Evolutionary conservation across 768 basidiomycete genomes (phyloP), one percentile per base, ranked within the genome.

Genomic region (Leccinum incarnatum): DNA sequence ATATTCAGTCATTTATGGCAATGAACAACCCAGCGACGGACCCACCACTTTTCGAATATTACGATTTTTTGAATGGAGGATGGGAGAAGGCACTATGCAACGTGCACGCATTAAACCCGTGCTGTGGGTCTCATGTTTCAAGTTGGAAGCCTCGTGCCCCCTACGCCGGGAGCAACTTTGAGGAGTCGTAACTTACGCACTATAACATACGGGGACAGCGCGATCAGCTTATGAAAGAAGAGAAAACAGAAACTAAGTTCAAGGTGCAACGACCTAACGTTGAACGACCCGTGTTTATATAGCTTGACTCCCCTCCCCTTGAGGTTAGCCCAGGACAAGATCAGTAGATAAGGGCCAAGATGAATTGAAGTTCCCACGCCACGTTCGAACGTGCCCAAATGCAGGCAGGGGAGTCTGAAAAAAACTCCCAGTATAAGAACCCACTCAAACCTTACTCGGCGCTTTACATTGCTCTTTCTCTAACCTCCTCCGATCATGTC

Each of bases 341-440:
- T 57, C 2, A 3, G 30, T 3, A 50, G 65, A 66, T 66, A 65
- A 65, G 59, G 25, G 14, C 32, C 6, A 51, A 34, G 30, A 10
- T 46, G 45, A 6, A 27, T 32, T 27, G 27, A 27, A 50, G 4
- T 65, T 61, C 63, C 58, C 51, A 53, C 14, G 48, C 55, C 55
- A 51, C 45, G 69, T 64, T 65, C 50, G 51, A 19, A 29, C 51
- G 10, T 62, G 60, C 36, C 70, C 68, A 60, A 72, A 72, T 66
- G 56, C 51, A 67, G 72, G 49, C 15, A 64, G 69, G 36, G 69
- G 69, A 74, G 73, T 72, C 71, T 74, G 73, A 71, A 74, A 74
- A 59, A 51, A 21, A 34, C 5, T 11, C 27, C 48, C 47, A 57
- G 40, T 72, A 72, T 72, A 72, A 72, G 60, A 72, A 62, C 59